Conservation (phyloP, 345 rosid species). For the Pelargonium nanum region DNA sequence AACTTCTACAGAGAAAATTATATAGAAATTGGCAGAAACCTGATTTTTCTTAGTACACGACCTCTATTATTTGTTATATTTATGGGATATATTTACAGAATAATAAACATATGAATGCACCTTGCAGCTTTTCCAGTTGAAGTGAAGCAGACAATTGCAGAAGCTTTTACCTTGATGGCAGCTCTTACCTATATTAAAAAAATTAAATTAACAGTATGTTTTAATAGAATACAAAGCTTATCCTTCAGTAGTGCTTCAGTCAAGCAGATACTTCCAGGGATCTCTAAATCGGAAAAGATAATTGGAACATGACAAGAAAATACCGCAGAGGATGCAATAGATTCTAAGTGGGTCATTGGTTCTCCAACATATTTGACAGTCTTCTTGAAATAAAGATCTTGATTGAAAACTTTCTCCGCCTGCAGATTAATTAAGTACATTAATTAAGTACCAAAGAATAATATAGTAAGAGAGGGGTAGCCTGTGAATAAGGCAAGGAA, state of each 20-base stretch:
- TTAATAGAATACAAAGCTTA: background rate
- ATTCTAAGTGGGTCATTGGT: slow-evolving; percentile 93
- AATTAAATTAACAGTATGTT: background rate
- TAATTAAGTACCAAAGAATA: background rate
- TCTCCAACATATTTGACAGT: slow-evolving; percentile 88
- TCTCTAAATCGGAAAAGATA: background rate
- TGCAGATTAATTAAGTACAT: slow-evolving; percentile 16
- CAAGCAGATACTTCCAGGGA: slow-evolving; percentile 2
- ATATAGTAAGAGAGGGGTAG: background rate
- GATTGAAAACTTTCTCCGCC: slow-evolving; percentile 98
- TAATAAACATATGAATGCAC: slow-evolving; percentile 13
- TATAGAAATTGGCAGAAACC: background rate
- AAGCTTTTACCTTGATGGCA: slow-evolving; percentile 75
- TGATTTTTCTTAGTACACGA: background rate
- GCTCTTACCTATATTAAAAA: slow-evolving; percentile 44
- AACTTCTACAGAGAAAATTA: no score
- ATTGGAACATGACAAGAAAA: slow-evolving; percentile 4
- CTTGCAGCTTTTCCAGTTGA: slow-evolving; percentile 80
- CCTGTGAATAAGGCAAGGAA: background rate
- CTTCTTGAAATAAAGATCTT: slow-evolving; percentile 81
- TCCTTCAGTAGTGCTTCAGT: background rate
- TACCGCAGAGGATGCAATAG: slow-evolving; percentile 98
- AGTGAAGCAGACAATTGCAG: slow-evolving; percentile 68
- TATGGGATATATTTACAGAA: background rate
- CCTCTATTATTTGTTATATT: no score